phyloP scores from a whole-genome alignment of 2,329 filamentous ascomycete genomes.

The Rugonectria rugulosa region DNA sequence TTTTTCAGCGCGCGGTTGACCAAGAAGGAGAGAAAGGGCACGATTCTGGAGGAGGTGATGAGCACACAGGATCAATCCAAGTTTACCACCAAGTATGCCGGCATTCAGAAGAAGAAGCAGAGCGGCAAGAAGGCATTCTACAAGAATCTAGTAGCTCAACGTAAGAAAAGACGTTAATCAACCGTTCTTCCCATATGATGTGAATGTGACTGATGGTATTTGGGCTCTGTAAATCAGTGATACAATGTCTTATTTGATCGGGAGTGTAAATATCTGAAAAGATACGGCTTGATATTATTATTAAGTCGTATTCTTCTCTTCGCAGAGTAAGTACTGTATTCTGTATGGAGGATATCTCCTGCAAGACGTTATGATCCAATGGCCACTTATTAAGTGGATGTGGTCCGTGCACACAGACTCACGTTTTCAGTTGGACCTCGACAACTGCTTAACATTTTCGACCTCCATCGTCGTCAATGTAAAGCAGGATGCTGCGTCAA shows the following conservation, averaged over 20 bases:
- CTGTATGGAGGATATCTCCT: no score
- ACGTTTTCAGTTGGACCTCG: constrained; percentile 30
- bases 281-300: no score
- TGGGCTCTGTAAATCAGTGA: no score
- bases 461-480: constrained; percentile 31
- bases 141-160: constrained; percentile 71
- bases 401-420: constrained; percentile 32
- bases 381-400: no score
- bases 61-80: constrained; percentile 59
- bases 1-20: constrained; percentile 82
- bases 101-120: constrained; percentile 81
- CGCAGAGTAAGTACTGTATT: no score
- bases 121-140: constrained; percentile 93
- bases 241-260: no score
- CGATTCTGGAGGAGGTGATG: constrained; percentile 85
- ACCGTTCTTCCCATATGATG: neutral
- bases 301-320: no score
- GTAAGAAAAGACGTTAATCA: constrained; percentile 37
- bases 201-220: no score
- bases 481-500: constrained; percentile 42
- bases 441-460: constrained; percentile 27
- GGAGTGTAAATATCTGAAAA: no score
- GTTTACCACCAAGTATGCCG: constrained; percentile 87
- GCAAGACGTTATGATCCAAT: no score
- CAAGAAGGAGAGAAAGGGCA: constrained; percentile 88